Evolutionary conservation across 106 monocot genomes (phyloP).

Genomic region (Dendrobium chrysotoxum): DNA sequence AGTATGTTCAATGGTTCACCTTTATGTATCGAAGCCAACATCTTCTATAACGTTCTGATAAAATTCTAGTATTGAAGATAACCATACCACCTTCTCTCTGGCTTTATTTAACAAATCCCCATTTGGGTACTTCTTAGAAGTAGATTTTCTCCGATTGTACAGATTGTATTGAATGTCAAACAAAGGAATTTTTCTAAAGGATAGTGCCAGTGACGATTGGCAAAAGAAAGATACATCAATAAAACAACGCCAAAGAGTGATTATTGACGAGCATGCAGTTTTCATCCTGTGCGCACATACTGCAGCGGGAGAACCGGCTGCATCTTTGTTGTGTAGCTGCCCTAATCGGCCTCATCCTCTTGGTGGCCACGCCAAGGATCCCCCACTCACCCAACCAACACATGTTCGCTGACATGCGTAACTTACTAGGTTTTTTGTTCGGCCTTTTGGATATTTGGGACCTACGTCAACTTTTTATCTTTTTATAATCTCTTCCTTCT

Average conservation of each 20-base stretch:
- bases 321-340: conserved; percentile 7
- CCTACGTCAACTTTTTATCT: neutral
- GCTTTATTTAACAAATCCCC: neutral
- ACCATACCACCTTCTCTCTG: neutral
- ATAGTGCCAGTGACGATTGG: neutral
- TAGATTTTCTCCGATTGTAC: neutral
- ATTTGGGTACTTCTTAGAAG: neutral
- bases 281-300: conserved; percentile 1
- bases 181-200: neutral
- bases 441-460: neutral
- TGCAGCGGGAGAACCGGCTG: conserved; percentile 30
- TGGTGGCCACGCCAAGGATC: conserved; percentile 51
- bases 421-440: conserved; percentile 41
- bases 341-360: conserved; percentile 29
- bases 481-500: neutral
- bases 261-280: neutral
- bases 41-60: neutral
- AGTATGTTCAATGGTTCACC: neutral
- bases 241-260: conserved; percentile 1
- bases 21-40: neutral
- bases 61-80: neutral
- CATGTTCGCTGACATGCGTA: conserved; percentile 90
- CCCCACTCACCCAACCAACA: conserved; percentile 62
- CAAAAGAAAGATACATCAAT: neutral
- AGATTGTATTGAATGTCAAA: neutral